Conservation (phyloP, 169 alveolate genomes). For the Besnoitia besnoiti region DNA sequence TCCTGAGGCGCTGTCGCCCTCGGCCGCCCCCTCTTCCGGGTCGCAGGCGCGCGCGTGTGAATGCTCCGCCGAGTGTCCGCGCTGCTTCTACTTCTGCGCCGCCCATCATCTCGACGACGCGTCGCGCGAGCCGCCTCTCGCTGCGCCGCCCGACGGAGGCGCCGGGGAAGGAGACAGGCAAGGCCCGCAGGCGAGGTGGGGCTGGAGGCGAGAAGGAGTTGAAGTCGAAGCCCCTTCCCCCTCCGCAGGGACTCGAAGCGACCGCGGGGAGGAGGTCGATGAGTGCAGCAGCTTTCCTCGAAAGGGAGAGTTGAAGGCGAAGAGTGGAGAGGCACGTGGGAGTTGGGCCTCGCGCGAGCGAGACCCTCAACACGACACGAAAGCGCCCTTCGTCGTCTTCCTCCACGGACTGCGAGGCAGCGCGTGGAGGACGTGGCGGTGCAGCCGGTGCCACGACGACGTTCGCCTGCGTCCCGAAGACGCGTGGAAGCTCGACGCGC, state of each 20-base stretch:
- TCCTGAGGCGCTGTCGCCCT: background rate
- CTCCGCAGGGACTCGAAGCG: background rate
- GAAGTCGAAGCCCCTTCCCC: too few relatives aligned
- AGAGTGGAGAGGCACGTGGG: background rate
- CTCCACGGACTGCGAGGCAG: conserved; percentile 58
- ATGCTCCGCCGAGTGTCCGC: background rate
- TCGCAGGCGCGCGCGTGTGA: background rate
- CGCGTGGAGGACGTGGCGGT: conserved; percentile 54
- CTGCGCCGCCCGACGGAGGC: too few relatives aligned
- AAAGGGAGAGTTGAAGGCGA: background rate
- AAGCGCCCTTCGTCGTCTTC: conserved; percentile 38
- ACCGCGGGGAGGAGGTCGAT: background rate
- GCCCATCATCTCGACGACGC: background rate
- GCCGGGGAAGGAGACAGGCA: background rate
- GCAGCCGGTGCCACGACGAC: conserved; percentile 12
- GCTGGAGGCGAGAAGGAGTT: too few relatives aligned
- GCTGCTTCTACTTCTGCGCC: conserved; percentile 24
- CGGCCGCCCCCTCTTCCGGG: background rate
- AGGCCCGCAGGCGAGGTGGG: background rate
- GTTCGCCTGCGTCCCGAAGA: background rate
- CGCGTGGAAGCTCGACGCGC: too few relatives aligned
- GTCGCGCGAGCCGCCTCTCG: too few relatives aligned
- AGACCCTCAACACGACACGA: background rate
- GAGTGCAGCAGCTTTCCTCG: background rate
- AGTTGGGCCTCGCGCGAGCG: background rate